Base-by-base conservation (phyloP, 108 stramenopile genomes). In the Thalassiosira profunda region DNA sequence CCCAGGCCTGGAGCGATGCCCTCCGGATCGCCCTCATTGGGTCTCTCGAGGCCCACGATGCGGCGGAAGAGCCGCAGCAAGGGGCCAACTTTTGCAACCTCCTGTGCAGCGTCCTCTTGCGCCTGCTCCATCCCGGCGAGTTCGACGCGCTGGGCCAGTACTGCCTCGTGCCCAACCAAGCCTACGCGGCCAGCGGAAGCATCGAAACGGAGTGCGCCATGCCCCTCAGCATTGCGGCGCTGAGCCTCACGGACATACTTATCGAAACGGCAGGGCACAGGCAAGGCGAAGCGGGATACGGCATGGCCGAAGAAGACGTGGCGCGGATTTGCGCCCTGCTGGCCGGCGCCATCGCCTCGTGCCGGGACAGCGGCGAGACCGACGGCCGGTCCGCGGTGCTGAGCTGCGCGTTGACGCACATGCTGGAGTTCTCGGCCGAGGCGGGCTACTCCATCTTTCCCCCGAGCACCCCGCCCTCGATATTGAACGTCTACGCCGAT, bases 1-100 rank as follows among this genome's bases (percentile, higher is more conserved):
- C 83, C 0, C 55, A 83, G 15, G 75, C 89, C 25, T 83, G 82
- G 57, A 68, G 68, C 42, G 75, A 76, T 63, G 21, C 57, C 2
- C 51, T 35, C 29, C 54, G 73, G 40, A 70, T 69, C 31, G 36
- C 63, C 8, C 41, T 83, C 31, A 55, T 87, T n/a, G 33, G 68
- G 37, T 72, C 82, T n/a, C 70, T 70, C 31, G 25, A 67, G 45
- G 58, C 63, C 45, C 31, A 59, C 17, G 53, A 62, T n/a, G 45
- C 30, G 30, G 15, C 25, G 18, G 43, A 42, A 20, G 38, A 29
- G 46, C 51, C 33, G 49, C 29, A 25, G 12, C 40, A 28, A 9
- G 21, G 35, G 34, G 25, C 40, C 4, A 8, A 55, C 40, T 33
- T 33, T 12, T 33, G 17, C 36, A 29, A 52, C 1, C 70, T 63